A percentile compares a stretch with the other conserved stretches of the same genome.
These are phyloP conservation scores for Asterophora parasitica DNA, from an alignment of 768 basidiomycete species.

Conservation along the genomic window DNA sequence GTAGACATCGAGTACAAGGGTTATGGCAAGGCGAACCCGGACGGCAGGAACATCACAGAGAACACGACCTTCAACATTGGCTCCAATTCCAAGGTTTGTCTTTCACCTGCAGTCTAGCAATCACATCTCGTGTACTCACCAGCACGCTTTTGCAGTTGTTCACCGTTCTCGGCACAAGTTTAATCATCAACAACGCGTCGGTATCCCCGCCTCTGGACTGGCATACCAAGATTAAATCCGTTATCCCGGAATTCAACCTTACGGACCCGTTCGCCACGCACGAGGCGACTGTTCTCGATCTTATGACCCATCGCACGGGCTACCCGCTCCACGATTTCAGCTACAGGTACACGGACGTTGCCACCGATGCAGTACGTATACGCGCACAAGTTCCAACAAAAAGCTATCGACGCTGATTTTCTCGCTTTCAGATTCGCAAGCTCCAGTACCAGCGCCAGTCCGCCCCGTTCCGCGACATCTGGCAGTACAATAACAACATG, in stretches of 20 bases:
- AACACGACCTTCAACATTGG: conserved; percentile 23
- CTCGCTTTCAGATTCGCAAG: not conserved
- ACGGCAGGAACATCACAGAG: conserved; percentile 20
- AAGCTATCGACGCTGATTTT: too few species aligned
- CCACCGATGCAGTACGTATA: too few species aligned
- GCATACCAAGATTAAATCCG: too few species aligned
- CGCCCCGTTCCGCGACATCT: too few species aligned
- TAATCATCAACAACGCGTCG: conserved; percentile 23
- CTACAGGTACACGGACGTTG: too few species aligned
- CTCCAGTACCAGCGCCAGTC: too few species aligned
- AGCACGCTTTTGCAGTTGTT: conserved; percentile 19
- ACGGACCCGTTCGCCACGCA: conserved; percentile 19
- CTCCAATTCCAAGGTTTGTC: conserved; percentile 25
- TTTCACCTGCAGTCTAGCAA: not conserved
- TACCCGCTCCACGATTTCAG: too few species aligned
- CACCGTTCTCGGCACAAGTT: conserved; percentile 20
- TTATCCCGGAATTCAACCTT: conserved; percentile 23
- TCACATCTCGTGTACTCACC: too few species aligned
- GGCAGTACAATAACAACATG: too few species aligned
- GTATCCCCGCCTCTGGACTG: conserved; percentile 23
- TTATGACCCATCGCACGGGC: too few species aligned
- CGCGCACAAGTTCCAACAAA: not conserved
- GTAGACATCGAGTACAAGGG: conserved; percentile 25
- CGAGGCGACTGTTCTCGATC: conserved; percentile 17
- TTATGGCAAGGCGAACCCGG: conserved; percentile 23